Evolutionary conservation across 164 flowering plant species (phyloP).

Genomic region (Platanus orientalis): DNA sequence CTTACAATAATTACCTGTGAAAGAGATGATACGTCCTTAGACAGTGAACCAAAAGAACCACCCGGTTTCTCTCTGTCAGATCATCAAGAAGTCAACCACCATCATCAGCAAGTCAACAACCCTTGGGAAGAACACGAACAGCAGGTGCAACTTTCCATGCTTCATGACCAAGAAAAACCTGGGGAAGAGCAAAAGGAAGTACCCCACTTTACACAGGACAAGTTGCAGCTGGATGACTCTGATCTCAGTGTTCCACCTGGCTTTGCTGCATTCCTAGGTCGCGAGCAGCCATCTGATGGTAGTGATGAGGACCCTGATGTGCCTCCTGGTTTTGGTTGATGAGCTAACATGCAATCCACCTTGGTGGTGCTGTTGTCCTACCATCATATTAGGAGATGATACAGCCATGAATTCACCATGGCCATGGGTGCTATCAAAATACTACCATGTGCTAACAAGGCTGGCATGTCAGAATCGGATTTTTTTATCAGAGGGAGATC

Average conservation of each 20-base stretch:
- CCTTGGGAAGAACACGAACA: conserved; percentile 19
- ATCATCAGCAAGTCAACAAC: conserved; percentile 15
- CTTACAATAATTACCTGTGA: conserved; percentile 11
- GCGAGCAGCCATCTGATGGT: conserved; percentile 21
- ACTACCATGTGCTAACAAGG: too few relatives aligned
- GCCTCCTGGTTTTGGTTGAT: conserved; percentile 93
- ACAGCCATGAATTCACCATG: too few relatives aligned
- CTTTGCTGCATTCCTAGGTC: conserved; percentile 21
- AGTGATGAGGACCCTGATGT: conserved; percentile 82
- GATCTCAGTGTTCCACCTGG: conserved; percentile 36
- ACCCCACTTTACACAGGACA: conserved; percentile 10
- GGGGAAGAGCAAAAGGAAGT: conserved; percentile 22
- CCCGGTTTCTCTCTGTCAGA: conserved; percentile 41
- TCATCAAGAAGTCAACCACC: too few relatives aligned
- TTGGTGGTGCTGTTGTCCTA: not conserved
- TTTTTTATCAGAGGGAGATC: too few relatives aligned
- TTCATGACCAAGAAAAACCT: conserved; percentile 8
- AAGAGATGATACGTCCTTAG: conserved; percentile 21
- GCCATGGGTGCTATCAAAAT: too few relatives aligned
- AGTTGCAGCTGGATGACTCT: conserved; percentile 12
- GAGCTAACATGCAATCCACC: not conserved
- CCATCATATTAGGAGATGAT: too few relatives aligned
- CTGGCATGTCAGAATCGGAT: too few relatives aligned
- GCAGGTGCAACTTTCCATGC: conserved; percentile 12
- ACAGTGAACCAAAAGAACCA: conserved; percentile 45